phyloP scores from a whole-genome alignment of 345 rosid genomes.

The Corymbia maculata region DNA sequence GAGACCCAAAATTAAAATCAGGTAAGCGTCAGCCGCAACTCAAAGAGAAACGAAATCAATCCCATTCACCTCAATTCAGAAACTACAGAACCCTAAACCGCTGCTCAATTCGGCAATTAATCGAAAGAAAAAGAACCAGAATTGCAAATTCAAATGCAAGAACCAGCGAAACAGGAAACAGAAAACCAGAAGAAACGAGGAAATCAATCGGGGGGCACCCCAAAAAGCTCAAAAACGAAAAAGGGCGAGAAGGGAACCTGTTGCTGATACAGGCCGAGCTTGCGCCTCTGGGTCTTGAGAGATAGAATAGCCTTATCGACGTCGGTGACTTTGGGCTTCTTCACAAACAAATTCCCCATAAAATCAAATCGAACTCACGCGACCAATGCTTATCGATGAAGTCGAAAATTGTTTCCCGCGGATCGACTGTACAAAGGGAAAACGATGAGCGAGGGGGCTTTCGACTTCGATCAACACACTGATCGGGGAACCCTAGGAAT shows the following conservation, averaged over 20 bases:
- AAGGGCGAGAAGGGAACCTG: slow-evolving; percentile 36
- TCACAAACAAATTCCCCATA: slow-evolving; percentile 91
- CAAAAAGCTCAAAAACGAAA: not conserved
- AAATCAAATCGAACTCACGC: not conserved
- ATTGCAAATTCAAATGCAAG: not conserved
- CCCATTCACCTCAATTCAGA: not conserved
- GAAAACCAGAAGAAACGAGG: not conserved
- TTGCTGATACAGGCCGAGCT: slow-evolving; percentile 83
- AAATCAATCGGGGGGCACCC: not conserved
- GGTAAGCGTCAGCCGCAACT: not conserved
- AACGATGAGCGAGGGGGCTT: not conserved
- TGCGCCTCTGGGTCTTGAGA: slow-evolving; percentile 93
- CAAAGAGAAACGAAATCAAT: not conserved
- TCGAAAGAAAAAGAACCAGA: not conserved
- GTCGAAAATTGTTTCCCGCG: too few relatives aligned
- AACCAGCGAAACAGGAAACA: not conserved
- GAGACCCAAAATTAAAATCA: not conserved
- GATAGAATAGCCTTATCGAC: slow-evolving; percentile 91
- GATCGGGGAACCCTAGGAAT: not conserved
- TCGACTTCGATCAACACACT: not conserved
- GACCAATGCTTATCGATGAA: not conserved
- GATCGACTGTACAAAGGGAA: not conserved
- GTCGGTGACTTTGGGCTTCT: slow-evolving; percentile 91
- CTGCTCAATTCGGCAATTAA: not conserved
- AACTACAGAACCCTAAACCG: not conserved